Percentiles rank a stretch among this genome's conserved stretches.
Evolutionary conservation across 805 yeast genomes (phyloP).

Genomic region (Trichomonascus vanleenenianus): DNA sequence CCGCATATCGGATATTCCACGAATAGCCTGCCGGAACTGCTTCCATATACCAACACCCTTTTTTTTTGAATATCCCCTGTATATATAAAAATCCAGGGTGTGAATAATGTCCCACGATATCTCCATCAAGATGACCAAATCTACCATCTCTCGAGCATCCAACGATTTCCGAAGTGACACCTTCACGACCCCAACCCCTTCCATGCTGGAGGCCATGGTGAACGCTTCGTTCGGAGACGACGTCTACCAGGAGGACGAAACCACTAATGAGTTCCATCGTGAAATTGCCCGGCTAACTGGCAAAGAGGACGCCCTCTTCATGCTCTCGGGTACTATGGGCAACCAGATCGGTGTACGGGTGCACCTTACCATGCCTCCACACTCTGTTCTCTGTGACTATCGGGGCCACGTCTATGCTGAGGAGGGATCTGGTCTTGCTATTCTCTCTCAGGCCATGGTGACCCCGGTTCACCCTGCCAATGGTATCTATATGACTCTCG

Average conservation of each 20-base stretch:
- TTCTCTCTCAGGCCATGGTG: constrained; percentile 85
- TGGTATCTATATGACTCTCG: constrained; percentile 66
- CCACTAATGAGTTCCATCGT: constrained; percentile 55
- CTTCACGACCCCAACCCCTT: constrained; percentile 73
- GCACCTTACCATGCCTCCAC: constrained; percentile 70
- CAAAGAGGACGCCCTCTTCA: constrained; percentile 72
- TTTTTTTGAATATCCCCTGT: too few relatives aligned
- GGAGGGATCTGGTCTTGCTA: constrained; percentile 88
- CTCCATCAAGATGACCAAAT: neutral
- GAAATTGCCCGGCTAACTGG: constrained; percentile 63
- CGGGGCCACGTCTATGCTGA: constrained; percentile 73
- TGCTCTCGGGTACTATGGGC: constrained; percentile 82
- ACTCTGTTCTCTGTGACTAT: constrained; percentile 71
- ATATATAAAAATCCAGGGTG: too few relatives aligned
- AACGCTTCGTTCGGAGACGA: constrained; percentile 68
- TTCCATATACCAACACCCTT: too few relatives aligned
- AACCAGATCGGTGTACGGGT: constrained; percentile 82
- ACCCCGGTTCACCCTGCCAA: constrained; percentile 70
- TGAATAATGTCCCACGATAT: neutral
- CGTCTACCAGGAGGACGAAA: constrained; percentile 73
- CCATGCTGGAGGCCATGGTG: constrained; percentile 56
- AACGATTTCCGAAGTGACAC: constrained; percentile 51
- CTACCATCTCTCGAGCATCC: constrained; percentile 8
- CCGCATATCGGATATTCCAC: too few relatives aligned
- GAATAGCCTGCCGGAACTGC: too few relatives aligned